Conservation (phyloP, 1,284 basidiomycete genomes). For the Apiotrichum gamsii region DNA sequence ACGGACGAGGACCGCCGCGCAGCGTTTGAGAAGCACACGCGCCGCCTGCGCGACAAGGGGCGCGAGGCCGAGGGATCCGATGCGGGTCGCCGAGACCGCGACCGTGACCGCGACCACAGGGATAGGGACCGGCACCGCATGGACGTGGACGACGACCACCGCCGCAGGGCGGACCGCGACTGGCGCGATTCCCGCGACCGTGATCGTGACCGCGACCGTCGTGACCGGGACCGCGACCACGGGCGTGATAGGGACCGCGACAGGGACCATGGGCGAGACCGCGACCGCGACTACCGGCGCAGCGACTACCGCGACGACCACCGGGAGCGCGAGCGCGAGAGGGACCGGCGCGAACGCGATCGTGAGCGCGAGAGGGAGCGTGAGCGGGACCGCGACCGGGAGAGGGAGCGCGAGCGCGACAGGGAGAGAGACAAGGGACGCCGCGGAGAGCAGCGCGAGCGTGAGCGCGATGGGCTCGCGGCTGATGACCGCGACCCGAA, state of each 20-base stretch:
- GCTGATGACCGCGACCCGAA: conserved; percentile 23
- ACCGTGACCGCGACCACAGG: conserved; percentile 22
- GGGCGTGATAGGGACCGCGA: conserved; percentile 14
- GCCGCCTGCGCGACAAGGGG: conserved; percentile 76
- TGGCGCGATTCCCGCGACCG: neutral
- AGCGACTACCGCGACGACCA: conserved; percentile 2
- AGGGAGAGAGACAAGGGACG: conserved; percentile 10
- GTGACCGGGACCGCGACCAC: conserved; percentile 43
- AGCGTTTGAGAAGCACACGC: conserved; percentile 78
- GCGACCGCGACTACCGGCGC: conserved; percentile 9
- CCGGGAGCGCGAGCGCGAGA: conserved; percentile 7
- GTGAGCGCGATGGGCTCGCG: neutral
- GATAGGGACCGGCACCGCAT: conserved; percentile 34
- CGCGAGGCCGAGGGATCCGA: conserved; percentile 52
- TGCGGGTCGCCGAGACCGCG: conserved; percentile 17
- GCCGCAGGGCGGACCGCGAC: conserved; percentile 1
- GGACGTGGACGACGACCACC: conserved; percentile 14
- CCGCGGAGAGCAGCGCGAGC: conserved; percentile 9
- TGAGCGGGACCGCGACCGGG: conserved; percentile 14
- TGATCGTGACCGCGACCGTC: conserved; percentile 24
- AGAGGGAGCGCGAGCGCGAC: conserved; percentile 23
- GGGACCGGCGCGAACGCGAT: conserved; percentile 9
- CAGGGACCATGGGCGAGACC: conserved; percentile 15
- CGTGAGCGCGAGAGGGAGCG: conserved; percentile 1
- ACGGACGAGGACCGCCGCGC: conserved; percentile 65